phyloP scores from a whole-genome alignment of 345 rosid genomes.

The Microcos paniculata region DNA sequence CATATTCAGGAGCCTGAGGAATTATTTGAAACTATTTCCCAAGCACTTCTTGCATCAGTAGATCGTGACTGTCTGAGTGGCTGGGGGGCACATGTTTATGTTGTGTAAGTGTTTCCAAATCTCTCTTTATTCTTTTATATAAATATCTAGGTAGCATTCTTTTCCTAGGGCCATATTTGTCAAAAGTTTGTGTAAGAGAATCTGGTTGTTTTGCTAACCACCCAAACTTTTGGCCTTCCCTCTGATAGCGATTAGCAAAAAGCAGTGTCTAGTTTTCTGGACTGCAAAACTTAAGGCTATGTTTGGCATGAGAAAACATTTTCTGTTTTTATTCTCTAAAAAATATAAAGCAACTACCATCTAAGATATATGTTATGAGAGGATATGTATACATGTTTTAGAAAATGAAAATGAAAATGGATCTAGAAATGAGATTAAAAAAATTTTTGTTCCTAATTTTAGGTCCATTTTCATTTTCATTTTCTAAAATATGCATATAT shows the following conservation, averaged over 20 bases:
- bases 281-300: too few species aligned
- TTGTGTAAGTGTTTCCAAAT: conserved; percentile 68
- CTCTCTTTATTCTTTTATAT: not conserved
- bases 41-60: conserved; percentile 85
- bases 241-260: not conserved
- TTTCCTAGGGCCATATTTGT: not conserved
- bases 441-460: too few species aligned
- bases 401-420: too few species aligned
- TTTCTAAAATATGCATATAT: too few species aligned
- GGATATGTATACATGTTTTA: too few species aligned
- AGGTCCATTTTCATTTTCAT: too few species aligned
- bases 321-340: too few species aligned
- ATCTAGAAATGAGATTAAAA: too few species aligned
- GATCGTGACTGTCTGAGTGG: conserved; percentile 98
- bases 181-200: not conserved
- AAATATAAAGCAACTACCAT: too few species aligned
- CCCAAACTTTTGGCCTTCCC: not conserved
- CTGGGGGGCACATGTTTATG: conserved; percentile 96
- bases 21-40: conserved; percentile 80
- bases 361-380: too few species aligned
- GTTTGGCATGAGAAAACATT: too few species aligned
- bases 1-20: conserved; percentile 81
- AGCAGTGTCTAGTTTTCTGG: too few species aligned
- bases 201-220: not conserved
- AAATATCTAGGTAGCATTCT: not conserved